Conservation (phyloP, 345 rosid species). For the Excoecaria agallocha region DNA sequence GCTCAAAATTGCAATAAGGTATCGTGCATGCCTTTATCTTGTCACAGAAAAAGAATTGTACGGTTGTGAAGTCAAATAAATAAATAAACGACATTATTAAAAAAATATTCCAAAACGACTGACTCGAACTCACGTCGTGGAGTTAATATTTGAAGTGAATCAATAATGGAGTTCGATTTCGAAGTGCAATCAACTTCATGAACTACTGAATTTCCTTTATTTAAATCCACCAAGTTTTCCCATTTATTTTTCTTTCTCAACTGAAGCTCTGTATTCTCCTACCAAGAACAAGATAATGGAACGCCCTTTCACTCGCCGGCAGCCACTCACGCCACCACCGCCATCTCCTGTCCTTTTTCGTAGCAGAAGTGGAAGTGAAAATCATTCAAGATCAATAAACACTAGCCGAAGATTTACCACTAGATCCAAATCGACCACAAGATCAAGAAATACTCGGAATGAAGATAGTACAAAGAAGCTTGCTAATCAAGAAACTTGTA, state of each 20-base stretch:
- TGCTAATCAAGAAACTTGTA: not conserved
- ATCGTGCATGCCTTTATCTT: too few relatives aligned
- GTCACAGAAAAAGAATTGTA: too few relatives aligned
- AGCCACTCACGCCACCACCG: not conserved
- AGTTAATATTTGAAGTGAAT: too few relatives aligned
- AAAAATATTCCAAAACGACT: too few relatives aligned
- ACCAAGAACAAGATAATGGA: conserved; percentile 15
- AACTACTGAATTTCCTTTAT: too few relatives aligned
- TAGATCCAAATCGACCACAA: not conserved
- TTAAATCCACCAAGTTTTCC: too few relatives aligned
- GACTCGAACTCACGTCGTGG: too few relatives aligned
- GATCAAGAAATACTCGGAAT: not conserved
- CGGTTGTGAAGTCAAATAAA: too few relatives aligned
- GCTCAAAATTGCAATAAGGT: too few relatives aligned
- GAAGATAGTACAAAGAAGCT: conserved; percentile 11
- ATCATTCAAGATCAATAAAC: conserved; percentile 28
- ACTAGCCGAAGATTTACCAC: conserved; percentile 4
- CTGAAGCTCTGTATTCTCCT: not conserved
- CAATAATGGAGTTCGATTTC: too few relatives aligned
- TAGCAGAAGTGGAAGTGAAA: conserved; percentile 47
- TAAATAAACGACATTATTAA: too few relatives aligned
- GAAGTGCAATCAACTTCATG: too few relatives aligned
- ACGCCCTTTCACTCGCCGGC: conserved; percentile 18
- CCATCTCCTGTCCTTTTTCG: conserved; percentile 21
- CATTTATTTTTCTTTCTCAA: not conserved